Evolutionary conservation across 768 basidiomycete species (phyloP).

Genomic region (Cantharellus anzutake): DNA sequence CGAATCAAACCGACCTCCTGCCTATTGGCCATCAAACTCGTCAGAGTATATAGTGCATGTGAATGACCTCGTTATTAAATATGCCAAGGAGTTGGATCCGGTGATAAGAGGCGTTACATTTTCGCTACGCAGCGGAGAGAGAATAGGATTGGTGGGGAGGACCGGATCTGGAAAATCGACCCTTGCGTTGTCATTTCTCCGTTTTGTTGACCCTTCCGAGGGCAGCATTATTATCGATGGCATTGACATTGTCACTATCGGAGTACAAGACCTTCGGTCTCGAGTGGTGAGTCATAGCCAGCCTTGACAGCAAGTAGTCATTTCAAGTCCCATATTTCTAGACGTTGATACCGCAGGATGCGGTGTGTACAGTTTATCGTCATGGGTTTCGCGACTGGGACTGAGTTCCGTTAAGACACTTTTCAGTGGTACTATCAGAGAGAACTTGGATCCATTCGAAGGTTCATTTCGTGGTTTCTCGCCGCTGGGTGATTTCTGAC

Average conservation of each 20-base stretch:
- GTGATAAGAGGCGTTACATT: slow-evolving; percentile 1
- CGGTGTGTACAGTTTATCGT: background rate
- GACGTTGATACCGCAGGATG: slow-evolving; percentile 25
- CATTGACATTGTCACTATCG: slow-evolving; percentile 72
- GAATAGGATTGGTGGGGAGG: slow-evolving; percentile 62
- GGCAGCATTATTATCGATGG: slow-evolving; percentile 75
- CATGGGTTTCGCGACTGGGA: slow-evolving; percentile 4
- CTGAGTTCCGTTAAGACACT: slow-evolving; percentile 14
- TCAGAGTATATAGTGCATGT: slow-evolving; percentile 41
- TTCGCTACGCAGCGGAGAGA: slow-evolving; percentile 45
- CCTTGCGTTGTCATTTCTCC: slow-evolving; percentile 66
- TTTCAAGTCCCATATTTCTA: background rate
- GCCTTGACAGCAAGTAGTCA: slow-evolving; percentile 10
- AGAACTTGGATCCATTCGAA: slow-evolving; percentile 22
- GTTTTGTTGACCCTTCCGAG: slow-evolving; percentile 61
- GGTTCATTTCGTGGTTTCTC: no score
- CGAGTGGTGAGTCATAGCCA: slow-evolving; percentile 10
- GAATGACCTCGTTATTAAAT: slow-evolving; percentile 47
- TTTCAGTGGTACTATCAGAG: slow-evolving; percentile 54
- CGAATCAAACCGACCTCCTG: slow-evolving; percentile 58
- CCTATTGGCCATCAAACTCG: slow-evolving; percentile 78
- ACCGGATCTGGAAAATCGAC: slow-evolving; percentile 44
- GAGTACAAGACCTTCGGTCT: slow-evolving; percentile 65
- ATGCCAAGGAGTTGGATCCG: slow-evolving; percentile 20
- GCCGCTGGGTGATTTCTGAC: no score